phyloP scores from a whole-genome alignment of 306 rosid species.

The Dalbergia cultrata region DNA sequence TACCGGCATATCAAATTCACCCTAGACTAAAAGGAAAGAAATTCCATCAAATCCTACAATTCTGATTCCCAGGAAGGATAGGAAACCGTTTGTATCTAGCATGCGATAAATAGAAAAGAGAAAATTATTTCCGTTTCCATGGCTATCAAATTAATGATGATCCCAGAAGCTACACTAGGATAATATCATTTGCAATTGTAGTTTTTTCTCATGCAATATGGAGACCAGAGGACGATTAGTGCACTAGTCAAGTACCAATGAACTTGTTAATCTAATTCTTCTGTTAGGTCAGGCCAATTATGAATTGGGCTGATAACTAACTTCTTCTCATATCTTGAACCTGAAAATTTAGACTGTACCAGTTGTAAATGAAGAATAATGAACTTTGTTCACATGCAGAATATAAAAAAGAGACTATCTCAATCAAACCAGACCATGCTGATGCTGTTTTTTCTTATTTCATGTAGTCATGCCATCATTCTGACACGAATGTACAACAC shows the following conservation, averaged over 20 bases:
- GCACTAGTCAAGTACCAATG: not conserved
- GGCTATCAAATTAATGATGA: not conserved
- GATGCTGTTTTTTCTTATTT: not conserved
- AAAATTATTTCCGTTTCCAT: not conserved
- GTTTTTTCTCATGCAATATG: not conserved
- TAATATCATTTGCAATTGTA: constrained; percentile 1
- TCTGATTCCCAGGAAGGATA: not conserved
- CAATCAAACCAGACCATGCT: constrained; percentile 25
- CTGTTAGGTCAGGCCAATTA: too few relatives aligned
- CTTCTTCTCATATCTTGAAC: not conserved
- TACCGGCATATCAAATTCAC: too few relatives aligned
- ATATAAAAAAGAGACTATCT: not conserved
- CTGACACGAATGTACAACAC: constrained; percentile 1
- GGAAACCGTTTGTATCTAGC: not conserved
- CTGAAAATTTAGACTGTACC: not conserved
- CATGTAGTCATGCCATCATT: not conserved
- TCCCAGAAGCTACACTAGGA: constrained; percentile 1
- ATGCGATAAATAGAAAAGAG: not conserved
- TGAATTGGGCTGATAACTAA: too few relatives aligned
- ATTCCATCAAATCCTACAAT: not conserved
- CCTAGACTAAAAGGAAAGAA: too few relatives aligned
- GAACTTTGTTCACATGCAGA: not conserved
- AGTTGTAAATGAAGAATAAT: not conserved
- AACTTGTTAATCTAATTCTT: not conserved
- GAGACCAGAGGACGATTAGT: not conserved